Base-by-base conservation (phyloP, 225 moss, liverwort and hornwort species). In the Pseudisothecium myosuroides region DNA sequence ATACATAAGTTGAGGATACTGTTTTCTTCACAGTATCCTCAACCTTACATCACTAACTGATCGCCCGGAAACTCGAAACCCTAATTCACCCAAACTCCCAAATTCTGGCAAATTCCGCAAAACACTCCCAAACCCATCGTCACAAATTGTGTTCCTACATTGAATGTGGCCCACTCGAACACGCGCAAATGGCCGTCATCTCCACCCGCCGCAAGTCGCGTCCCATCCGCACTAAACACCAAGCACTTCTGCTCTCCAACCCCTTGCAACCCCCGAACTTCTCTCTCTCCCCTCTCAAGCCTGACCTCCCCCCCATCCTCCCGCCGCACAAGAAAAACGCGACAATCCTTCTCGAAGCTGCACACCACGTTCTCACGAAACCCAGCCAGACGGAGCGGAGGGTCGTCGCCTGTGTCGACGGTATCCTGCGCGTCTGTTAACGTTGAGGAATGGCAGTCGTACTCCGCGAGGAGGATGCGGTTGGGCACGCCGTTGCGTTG, bases 131-230 rank as follows among this genome's bases (percentile, higher is more conserved):
- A 78, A 68, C 31, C 56, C 68, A 50, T 62, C 65, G 4, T 41
- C 69, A 29, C 34, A 29, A 56, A 28, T 55, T 27, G 61, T 36
- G 32, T 8, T 31, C 13, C 34, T 68, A 93, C 94, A 63, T 94
- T 88, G 28, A 95, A 88, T 59, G 96, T 93, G 9, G 92, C 89
- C 96, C 96, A 98, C 59, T 98, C 96, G 65, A 98, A 90, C 60
- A 97, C 95, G 49, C 96, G 96, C 88, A 97, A 92, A 87, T 94
- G 95, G 12, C 98, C 96, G 80, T 98, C 96, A 88, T 96, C 97
- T 32, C 96, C 98, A 63, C 96, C 96, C 19, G 93, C 89, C 23
- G 96, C 98, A 64, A 98, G 88, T 37, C 93, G 94, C 39, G 93
- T 96, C 45, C 96, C 98, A 73, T 98, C 96, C 2, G 90, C 85